Evolutionary conservation across 495 filamentous ascomycete species (phyloP).

Genomic region (Parathielavia appendiculata): DNA sequence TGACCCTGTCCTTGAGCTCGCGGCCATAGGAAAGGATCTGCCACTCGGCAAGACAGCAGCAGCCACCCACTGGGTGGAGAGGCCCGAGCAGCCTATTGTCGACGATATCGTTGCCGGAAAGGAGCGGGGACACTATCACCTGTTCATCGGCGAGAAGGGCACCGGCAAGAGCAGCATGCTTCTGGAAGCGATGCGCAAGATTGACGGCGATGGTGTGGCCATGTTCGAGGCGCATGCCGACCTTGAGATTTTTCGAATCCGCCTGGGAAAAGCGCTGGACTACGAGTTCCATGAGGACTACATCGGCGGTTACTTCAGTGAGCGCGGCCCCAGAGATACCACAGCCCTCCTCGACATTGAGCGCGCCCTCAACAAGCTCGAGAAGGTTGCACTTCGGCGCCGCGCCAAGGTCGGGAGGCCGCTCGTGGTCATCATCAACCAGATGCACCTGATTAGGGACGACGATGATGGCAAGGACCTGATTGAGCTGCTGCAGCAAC

Average conservation of each 20-base stretch:
- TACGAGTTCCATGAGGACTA: constrained; percentile 90
- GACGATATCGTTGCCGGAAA: constrained; percentile 70
- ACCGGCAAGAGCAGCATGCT: constrained; percentile 96
- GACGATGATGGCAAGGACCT: constrained; percentile 87
- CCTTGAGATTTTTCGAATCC: constrained; percentile 87
- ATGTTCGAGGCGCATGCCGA: constrained; percentile 97
- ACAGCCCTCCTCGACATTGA: constrained; percentile 91
- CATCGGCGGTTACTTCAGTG: constrained; percentile 90
- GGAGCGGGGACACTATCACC: constrained; percentile 73
- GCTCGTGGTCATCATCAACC: constrained; percentile 84
- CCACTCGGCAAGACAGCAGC: constrained; percentile 45
- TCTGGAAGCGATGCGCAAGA: constrained; percentile 85
- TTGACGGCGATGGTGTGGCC: constrained; percentile 75
- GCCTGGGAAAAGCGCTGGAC: constrained; percentile 87
- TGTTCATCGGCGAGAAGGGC: constrained; percentile 94
- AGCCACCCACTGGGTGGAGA: constrained; percentile 73
- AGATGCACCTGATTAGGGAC: constrained; percentile 81
- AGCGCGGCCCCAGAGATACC: constrained; percentile 85
- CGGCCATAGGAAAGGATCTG: constrained; percentile 59
- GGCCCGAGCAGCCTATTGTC: constrained; percentile 74
- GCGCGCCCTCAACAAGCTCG: constrained; percentile 91
- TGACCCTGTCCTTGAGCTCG: constrained; percentile 85
- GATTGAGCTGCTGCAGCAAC: constrained; percentile 90
- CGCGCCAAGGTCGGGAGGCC: constrained; percentile 57
- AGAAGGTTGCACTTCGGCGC: constrained; percentile 80